phyloP scores from a whole-genome alignment of 371 early-diverging fungal species.

The Blastocladiella emersonii region DNA sequence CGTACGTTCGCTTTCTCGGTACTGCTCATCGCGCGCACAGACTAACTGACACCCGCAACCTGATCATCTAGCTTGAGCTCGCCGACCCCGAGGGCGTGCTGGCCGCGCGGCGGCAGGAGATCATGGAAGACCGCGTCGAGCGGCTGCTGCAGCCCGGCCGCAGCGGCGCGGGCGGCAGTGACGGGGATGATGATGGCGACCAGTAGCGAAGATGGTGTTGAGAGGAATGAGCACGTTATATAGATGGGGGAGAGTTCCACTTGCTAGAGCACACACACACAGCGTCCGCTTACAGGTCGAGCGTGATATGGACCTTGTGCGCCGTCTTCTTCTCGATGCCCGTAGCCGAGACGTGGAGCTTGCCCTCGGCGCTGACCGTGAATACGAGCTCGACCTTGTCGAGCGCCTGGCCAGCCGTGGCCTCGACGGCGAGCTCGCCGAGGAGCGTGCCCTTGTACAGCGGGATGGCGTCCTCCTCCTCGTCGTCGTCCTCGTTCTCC shows the following conservation, averaged over 20 bases:
- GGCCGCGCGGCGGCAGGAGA: slow-evolving; percentile 12
- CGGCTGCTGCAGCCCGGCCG: slow-evolving; percentile 13
- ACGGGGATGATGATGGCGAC: not conserved
- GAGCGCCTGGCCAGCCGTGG: not conserved
- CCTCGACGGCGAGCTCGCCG: not conserved
- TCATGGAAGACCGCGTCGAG: slow-evolving; percentile 19
- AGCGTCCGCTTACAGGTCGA: not conserved
- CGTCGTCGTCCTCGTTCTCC: not conserved
- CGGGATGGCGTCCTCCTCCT: not conserved
- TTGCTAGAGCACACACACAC: not conserved
- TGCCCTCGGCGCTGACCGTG: not conserved
- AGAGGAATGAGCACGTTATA: no score
- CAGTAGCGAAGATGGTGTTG: no score
- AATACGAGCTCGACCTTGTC: not conserved
- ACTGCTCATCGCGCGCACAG: not conserved
- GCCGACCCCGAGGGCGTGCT: slow-evolving; percentile 18
- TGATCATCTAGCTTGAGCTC: slow-evolving; percentile 14
- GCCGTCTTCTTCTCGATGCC: not conserved
- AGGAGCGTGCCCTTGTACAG: not conserved
- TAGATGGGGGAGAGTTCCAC: no score
- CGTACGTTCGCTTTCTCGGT: slow-evolving; percentile 12
- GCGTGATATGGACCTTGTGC: not conserved
- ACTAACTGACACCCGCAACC: not conserved
- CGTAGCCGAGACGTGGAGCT: slow-evolving; percentile 2
- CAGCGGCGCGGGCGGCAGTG: not conserved